Percentiles rank a stretch among this genome's conserved stretches.
Conservation (phyloP, 2,329 filamentous ascomycete genomes). For the Aureobasidium pullulans region DNA sequence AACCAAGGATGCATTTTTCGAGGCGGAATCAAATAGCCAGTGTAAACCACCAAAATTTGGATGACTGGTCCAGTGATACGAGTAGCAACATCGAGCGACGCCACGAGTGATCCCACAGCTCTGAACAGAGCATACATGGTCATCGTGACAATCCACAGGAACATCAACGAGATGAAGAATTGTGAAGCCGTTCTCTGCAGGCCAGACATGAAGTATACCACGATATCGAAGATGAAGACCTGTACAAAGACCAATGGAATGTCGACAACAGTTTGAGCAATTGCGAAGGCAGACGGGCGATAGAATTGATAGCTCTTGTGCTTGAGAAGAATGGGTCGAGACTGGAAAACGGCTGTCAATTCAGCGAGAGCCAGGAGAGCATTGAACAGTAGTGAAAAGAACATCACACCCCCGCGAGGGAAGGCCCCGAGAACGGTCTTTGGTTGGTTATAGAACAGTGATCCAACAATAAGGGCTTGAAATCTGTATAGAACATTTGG, state of each 20-base stretch:
- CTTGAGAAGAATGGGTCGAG: conserved; percentile 72
- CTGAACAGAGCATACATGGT: conserved; percentile 37
- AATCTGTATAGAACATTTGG: conserved; percentile 28
- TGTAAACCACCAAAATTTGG: conserved; percentile 19
- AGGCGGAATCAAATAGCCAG: conserved; percentile 32
- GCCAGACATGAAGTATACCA: conserved; percentile 73
- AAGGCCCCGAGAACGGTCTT: conserved; percentile 62
- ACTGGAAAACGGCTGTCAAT: conserved; percentile 66
- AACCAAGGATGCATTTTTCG: conserved; percentile 23
- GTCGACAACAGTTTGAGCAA: conserved; percentile 75
- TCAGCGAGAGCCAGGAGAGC: conserved; percentile 82
- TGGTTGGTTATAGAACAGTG: conserved; percentile 66
- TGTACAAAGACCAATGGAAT: conserved; percentile 56
- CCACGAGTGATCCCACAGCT: conserved; percentile 16
- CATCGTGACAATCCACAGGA: conserved; percentile 52
- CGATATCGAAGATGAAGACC: conserved; percentile 64
- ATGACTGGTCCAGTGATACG: conserved; percentile 34
- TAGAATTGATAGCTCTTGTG: conserved; percentile 79
- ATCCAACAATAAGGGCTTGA: conserved; percentile 72
- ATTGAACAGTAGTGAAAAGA: conserved; percentile 74
- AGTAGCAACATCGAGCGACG: conserved; percentile 25
- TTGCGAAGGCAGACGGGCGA: conserved; percentile 72
- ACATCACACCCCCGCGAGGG: conserved; percentile 72
- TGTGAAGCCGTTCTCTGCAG: conserved; percentile 62
- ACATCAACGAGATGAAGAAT: conserved; percentile 70